These are phyloP conservation scores for Tetrahymena thermophila DNA, from an alignment of 73 alveolate species.

Conservation along the genomic window DNA sequence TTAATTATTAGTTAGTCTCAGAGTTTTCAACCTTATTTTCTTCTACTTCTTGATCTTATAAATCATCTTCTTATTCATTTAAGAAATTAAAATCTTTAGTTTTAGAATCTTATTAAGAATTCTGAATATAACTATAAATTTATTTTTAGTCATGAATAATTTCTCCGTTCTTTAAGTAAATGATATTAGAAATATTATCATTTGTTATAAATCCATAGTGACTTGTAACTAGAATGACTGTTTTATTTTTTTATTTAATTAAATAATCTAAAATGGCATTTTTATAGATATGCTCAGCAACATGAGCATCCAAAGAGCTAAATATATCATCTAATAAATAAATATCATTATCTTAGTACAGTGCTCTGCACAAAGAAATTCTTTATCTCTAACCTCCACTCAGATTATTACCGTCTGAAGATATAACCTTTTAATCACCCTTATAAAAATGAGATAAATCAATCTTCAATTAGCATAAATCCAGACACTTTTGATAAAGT, in stretches of 20 bases:
- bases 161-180: slow-evolving; percentile 19
- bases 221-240: slow-evolving; percentile 59
- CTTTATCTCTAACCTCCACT: slow-evolving; percentile 87
- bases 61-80: neutral
- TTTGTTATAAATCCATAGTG: slow-evolving; percentile 12
- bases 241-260: slow-evolving; percentile 52
- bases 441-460: slow-evolving; percentile 64
- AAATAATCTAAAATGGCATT: slow-evolving; percentile 55
- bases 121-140: slow-evolving; percentile 56
- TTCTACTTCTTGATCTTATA: slow-evolving; percentile 1
- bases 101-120: neutral
- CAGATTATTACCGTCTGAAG: slow-evolving; percentile 78
- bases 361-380: slow-evolving; percentile 75
- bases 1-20: too few relatives aligned
- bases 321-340: slow-evolving; percentile 80
- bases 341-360: slow-evolving; percentile 63
- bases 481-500: slow-evolving; percentile 52
- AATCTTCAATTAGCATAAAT: slow-evolving; percentile 58
- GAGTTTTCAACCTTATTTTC: neutral
- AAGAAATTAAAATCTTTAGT: too few relatives aligned
- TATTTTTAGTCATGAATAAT: slow-evolving; percentile 41
- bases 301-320: slow-evolving; percentile 74
- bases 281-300: slow-evolving; percentile 59
- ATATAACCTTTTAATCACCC: slow-evolving; percentile 65
- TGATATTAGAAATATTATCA: slow-evolving; percentile 5